A percentile compares a stretch with the other conserved stretches of the same genome.
phyloP scores from a whole-genome alignment of 805 yeast species.

The Candida insectorum region DNA sequence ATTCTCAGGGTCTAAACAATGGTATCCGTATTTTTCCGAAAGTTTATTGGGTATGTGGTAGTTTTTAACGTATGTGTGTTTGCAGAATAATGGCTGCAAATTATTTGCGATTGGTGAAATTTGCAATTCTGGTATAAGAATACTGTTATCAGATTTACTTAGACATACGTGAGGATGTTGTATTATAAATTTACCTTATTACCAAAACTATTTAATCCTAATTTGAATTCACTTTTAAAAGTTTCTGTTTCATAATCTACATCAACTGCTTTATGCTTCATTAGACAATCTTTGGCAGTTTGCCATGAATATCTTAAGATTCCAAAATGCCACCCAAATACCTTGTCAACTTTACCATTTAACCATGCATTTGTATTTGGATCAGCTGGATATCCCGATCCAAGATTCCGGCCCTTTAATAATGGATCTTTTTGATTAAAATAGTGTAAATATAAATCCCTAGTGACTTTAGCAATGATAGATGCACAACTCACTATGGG shows the following conservation, averaged over 20 bases:
- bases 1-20: too few relatives aligned
- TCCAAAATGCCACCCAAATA: conserved; percentile 82
- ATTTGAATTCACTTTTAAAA: conserved; percentile 1
- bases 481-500: conserved; percentile 95
- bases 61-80: too few relatives aligned
- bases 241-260: conserved; percentile 57
- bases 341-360: conserved; percentile 53
- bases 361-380: conserved; percentile 84
- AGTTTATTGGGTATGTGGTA: too few relatives aligned
- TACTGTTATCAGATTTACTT: too few relatives aligned
- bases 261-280: conserved; percentile 46
- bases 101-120: too few relatives aligned
- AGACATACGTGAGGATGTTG: not conserved
- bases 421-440: conserved; percentile 25
- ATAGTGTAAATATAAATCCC: conserved; percentile 61
- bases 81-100: too few relatives aligned
- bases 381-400: conserved; percentile 95
- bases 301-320: conserved; percentile 90
- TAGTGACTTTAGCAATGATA: conserved; percentile 92
- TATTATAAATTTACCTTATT: not conserved
- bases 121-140: too few relatives aligned
- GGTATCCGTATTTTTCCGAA: too few relatives aligned
- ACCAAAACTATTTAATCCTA: conserved; percentile 4
- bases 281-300: conserved; percentile 74
- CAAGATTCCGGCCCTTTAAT: conserved; percentile 45